phyloP scores from a whole-genome alignment of 345 rosid species.

The Jatropha curcas region DNA sequence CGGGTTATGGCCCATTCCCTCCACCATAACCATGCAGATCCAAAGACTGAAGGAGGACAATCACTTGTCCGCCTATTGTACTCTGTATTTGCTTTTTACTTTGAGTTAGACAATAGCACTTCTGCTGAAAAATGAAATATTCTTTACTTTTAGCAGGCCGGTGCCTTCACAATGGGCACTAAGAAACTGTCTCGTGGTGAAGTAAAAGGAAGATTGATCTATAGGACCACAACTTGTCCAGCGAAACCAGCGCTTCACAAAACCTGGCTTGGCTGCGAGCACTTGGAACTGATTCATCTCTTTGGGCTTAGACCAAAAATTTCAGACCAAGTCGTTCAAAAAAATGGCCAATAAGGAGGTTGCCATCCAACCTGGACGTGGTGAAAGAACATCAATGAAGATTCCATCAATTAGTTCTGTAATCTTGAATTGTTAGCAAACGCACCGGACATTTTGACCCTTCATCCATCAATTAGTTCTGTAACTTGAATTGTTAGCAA shows the following conservation, averaged over 20 bases:
- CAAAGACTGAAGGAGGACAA: too few relatives aligned
- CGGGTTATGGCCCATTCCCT: too few relatives aligned
- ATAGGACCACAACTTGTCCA: too few relatives aligned
- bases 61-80: too few relatives aligned
- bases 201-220: conserved; percentile 49
- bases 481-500: conserved; percentile 57
- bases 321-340: conserved; percentile 60
- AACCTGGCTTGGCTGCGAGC: too few relatives aligned
- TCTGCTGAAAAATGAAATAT: conserved; percentile 60
- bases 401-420: conserved; percentile 49
- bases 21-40: too few relatives aligned
- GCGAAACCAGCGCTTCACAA: too few relatives aligned
- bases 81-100: conserved; percentile 48
- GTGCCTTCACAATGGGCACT: conserved; percentile 23
- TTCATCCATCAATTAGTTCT: conserved; percentile 46
- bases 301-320: conserved; percentile 53
- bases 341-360: conserved; percentile 70
- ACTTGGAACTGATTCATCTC: too few relatives aligned
- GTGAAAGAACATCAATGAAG: conserved; percentile 51
- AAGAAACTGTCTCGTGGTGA: conserved; percentile 49
- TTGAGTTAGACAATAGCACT: conserved; percentile 51
- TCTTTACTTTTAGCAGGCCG: conserved; percentile 46
- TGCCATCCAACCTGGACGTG: conserved; percentile 63
- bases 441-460: conserved; percentile 39
- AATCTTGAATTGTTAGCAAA: conserved; percentile 51